Conservation (phyloP, 257 asterid species). For the Salvia hispanica region DNA sequence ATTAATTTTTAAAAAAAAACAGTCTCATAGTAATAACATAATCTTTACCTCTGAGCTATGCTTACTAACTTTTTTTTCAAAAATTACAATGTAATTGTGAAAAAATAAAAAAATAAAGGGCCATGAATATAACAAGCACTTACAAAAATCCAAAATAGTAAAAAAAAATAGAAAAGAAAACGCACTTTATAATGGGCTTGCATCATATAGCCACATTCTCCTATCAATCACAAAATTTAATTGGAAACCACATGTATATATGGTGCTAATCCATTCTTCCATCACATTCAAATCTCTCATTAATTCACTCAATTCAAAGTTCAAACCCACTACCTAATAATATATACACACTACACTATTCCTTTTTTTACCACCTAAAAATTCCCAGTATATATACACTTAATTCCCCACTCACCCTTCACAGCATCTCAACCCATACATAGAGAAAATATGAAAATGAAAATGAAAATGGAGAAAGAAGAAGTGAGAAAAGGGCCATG, state of each 20-base stretch:
- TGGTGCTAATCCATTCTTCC: constrained; percentile 39
- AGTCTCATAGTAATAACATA: too few species aligned
- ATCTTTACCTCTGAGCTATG: too few species aligned
- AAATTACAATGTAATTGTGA: constrained; percentile 1
- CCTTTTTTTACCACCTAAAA: not conserved
- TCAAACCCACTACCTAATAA: not conserved
- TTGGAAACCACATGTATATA: constrained; percentile 38
- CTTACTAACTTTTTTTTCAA: too few species aligned
- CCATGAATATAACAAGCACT: constrained; percentile 58
- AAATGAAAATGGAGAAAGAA: constrained; percentile 44
- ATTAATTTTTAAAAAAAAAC: too few species aligned
- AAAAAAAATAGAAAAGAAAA: not conserved
- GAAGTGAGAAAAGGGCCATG: constrained; percentile 78
- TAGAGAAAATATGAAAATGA: constrained; percentile 13
- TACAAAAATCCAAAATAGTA: constrained; percentile 26
- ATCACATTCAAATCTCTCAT: constrained; percentile 14
- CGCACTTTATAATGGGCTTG: constrained; percentile 49
- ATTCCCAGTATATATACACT: constrained; percentile 16
- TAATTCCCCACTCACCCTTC: constrained; percentile 2
- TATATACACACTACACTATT: not conserved
- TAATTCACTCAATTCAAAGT: constrained; percentile 9
- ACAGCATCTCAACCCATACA: not conserved
- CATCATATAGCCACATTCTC: constrained; percentile 53
- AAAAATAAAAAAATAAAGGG: constrained; percentile 23
- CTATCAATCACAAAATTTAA: constrained; percentile 40